Percentiles rank a stretch among this genome's conserved stretches.
These are phyloP conservation scores for Xylariaceae sp. DNA, from an alignment of 2,329 filamentous ascomycete genomes.

Conservation along the genomic window DNA sequence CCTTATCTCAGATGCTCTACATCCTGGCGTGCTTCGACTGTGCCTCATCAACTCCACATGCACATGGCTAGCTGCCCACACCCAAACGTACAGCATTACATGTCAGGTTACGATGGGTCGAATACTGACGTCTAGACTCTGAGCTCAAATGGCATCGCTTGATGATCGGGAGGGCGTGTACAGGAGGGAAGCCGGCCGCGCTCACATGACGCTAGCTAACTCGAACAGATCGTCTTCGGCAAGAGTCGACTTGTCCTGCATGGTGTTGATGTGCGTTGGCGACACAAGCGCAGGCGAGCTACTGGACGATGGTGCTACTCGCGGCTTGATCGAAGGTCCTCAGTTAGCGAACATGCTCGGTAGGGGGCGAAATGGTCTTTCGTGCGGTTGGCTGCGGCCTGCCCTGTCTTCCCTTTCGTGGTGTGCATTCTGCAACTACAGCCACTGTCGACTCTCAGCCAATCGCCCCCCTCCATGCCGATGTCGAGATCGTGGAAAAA, in stretches of 20 bases:
- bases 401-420: constrained; percentile 9
- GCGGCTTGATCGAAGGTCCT: too few relatives aligned
- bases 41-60: constrained; percentile 1
- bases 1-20: constrained; percentile 2
- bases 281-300: constrained; percentile 7
- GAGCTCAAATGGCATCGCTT: constrained; percentile 4
- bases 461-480: constrained; percentile 13
- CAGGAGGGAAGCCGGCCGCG: constrained; percentile 7
- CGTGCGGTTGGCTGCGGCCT: constrained; percentile 14
- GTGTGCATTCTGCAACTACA: constrained; percentile 2
- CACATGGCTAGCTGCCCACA: constrained; percentile 10
- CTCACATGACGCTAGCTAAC: constrained; percentile 9
- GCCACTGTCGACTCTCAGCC: background rate
- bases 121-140: background rate
- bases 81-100: constrained; percentile 5
- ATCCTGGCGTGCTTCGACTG: background rate
- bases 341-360: background rate
- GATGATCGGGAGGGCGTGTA: background rate
- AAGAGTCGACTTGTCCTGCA: constrained; percentile 10
- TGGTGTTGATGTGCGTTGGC: constrained; percentile 14
- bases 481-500: background rate
- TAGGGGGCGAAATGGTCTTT: constrained; percentile 2
- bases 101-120: background rate
- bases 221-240: constrained; percentile 3
- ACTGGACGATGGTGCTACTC: constrained; percentile 8